Conservation (phyloP, 495 filamentous ascomycete genomes). For the Aspergillus ellipticus region DNA sequence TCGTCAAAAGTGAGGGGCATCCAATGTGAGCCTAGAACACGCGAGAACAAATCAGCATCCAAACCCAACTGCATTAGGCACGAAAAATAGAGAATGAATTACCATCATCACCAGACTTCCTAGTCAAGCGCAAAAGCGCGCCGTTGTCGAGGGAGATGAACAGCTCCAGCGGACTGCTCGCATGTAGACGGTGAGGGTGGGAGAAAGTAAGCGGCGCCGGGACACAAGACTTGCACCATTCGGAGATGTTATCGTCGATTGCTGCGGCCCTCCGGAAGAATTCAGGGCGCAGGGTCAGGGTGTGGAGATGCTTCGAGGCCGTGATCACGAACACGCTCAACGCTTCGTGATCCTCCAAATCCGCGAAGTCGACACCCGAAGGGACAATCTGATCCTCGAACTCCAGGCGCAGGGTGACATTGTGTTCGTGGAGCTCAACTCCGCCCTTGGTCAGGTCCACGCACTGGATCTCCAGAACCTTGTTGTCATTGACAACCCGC, state of each 20-base stretch:
- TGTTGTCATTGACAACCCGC: slow-evolving; percentile 78
- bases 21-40: slow-evolving; percentile 58
- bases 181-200: slow-evolving; percentile 74
- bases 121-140: slow-evolving; percentile 67
- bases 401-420: slow-evolving; percentile 66
- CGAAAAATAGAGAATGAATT: slow-evolving; percentile 14
- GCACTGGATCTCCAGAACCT: slow-evolving; percentile 75
- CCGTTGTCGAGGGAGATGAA: slow-evolving; percentile 83
- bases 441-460: slow-evolving; percentile 74
- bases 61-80: not conserved
- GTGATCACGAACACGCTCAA: slow-evolving; percentile 80
- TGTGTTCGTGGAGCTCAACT: slow-evolving; percentile 60
- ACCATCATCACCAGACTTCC: slow-evolving; percentile 65
- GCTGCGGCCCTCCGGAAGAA: slow-evolving; percentile 67
- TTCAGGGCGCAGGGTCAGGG: slow-evolving; percentile 72
- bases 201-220: slow-evolving; percentile 73
- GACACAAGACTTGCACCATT: slow-evolving; percentile 71
- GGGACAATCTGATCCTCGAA: slow-evolving; percentile 70
- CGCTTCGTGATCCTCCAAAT: slow-evolving; percentile 71
- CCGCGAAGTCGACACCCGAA: slow-evolving; percentile 74
- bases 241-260: slow-evolving; percentile 64
- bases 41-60: slow-evolving; percentile 18
- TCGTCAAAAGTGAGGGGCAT: slow-evolving; percentile 75
- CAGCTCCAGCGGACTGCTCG: slow-evolving; percentile 65
- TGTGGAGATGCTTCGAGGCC: slow-evolving; percentile 70